phyloP scores from a whole-genome alignment of 1,139 yeast genomes.

The Kurtzmaniella quercitrusa region DNA sequence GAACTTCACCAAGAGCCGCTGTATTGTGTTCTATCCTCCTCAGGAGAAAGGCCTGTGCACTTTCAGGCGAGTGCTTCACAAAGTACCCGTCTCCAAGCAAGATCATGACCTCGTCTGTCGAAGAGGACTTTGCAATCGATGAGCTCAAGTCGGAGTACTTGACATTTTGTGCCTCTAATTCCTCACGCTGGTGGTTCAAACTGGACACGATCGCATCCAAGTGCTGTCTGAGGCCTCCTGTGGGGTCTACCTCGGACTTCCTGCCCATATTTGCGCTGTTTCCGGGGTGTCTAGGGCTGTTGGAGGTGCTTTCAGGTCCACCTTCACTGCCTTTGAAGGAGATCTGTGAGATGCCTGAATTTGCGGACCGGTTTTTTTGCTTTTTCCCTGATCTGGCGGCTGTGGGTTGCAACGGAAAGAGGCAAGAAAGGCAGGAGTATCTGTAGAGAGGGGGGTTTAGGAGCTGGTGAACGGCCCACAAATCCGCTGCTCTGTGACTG shows the following conservation, averaged over 20 bases:
- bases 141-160: conserved; percentile 9
- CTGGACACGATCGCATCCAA: conserved; percentile 13
- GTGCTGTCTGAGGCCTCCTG: conserved; percentile 10
- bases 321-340: not conserved
- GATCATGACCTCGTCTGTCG: conserved; percentile 27
- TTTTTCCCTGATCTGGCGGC: no score
- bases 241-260: conserved; percentile 4
- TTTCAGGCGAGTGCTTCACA: conserved; percentile 39
- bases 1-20: conserved; percentile 33
- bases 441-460: no score
- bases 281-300: no score
- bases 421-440: no score
- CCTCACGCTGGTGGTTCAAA: conserved; percentile 12
- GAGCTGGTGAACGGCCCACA: no score
- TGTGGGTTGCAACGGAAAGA: no score
- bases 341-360: no score
- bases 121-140: conserved; percentile 3
- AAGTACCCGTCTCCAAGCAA: conserved; percentile 60
- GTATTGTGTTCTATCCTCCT: conserved; percentile 34
- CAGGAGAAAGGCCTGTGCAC: conserved; percentile 44
- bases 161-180: conserved; percentile 12
- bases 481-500: no score
- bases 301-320: no score
- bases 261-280: not conserved
- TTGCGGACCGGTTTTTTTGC: no score